Evolutionary conservation across 305 asterid species (phyloP).

Genomic region (Fraxinus angustifolia): DNA sequence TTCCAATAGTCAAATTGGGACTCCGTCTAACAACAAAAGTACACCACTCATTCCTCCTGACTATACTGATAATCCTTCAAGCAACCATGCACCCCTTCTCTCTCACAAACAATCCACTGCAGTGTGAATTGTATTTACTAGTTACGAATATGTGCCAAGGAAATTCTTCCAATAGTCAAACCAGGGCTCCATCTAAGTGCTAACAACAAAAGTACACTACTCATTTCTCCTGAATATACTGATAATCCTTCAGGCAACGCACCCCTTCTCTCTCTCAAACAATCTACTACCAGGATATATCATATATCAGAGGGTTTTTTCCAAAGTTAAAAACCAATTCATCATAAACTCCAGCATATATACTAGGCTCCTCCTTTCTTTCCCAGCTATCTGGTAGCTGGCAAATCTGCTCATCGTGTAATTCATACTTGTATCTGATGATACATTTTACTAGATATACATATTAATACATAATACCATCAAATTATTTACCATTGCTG

Average conservation of each 20-base stretch:
- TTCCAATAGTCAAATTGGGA: neutral
- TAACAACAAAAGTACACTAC: neutral
- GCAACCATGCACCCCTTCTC: neutral
- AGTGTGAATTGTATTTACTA: neutral
- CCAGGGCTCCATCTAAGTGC: neutral
- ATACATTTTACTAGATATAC: neutral
- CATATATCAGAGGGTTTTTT: neutral
- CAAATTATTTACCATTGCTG: conserved; percentile 48
- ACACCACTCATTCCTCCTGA: neutral
- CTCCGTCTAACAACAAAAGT: neutral
- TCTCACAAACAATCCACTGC: neutral
- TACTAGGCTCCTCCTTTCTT: neutral
- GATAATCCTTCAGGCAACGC: neutral
- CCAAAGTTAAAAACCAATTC: neutral
- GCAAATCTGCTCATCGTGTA: neutral
- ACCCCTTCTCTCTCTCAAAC: neutral
- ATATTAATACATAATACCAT: neutral
- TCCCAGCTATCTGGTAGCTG: neutral
- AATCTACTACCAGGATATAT: neutral
- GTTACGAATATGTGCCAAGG: neutral
- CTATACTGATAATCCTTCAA: neutral
- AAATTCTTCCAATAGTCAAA: neutral
- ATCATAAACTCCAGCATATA: neutral
- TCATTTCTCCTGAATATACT: neutral
- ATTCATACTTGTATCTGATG: neutral